Percentiles rank a stretch among this genome's conserved stretches.
Conservation (phyloP, 495 filamentous ascomycete genomes). For the Penicillium canariense region DNA sequence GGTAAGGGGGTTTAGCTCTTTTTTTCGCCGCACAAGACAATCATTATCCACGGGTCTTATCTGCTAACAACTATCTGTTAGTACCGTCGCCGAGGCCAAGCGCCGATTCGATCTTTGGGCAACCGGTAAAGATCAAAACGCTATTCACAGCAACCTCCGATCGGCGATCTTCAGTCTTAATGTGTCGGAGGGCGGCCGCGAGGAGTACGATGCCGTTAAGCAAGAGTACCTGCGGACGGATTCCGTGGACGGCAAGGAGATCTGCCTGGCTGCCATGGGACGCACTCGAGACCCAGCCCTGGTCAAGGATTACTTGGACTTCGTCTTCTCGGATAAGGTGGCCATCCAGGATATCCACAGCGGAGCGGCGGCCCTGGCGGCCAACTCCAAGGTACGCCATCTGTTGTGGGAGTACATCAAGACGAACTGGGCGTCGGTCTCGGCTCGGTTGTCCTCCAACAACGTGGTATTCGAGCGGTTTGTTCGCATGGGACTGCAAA, state of each 20-base stretch:
- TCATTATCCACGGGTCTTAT: not conserved
- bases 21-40: not conserved
- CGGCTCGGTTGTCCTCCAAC: conserved; percentile 68
- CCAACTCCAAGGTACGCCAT: conserved; percentile 65
- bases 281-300: conserved; percentile 67
- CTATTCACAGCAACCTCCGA: conserved; percentile 79
- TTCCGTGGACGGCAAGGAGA: conserved; percentile 86
- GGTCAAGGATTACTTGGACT: conserved; percentile 67
- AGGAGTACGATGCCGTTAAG: conserved; percentile 72
- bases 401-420: conserved; percentile 82
- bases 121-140: conserved; percentile 58
- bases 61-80: conserved; percentile 34
- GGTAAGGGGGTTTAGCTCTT: conserved; percentile 50
- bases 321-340: conserved; percentile 76
- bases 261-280: conserved; percentile 73
- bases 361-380: conserved; percentile 66
- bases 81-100: conserved; percentile 66
- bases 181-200: conserved; percentile 63
- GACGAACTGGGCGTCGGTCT: conserved; percentile 69
- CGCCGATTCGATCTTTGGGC: conserved; percentile 73
- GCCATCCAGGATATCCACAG: conserved; percentile 83
- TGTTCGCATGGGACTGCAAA: conserved; percentile 69
- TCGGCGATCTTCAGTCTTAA: conserved; percentile 74
- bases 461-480: conserved; percentile 87
- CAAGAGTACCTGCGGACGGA: conserved; percentile 77